Percentiles rank a stretch among this genome's conserved stretches.
These are phyloP conservation scores for Fusarium odoratissimum DNA, from an alignment of 2,329 filamentous ascomycete genomes.

Conservation along the genomic window DNA sequence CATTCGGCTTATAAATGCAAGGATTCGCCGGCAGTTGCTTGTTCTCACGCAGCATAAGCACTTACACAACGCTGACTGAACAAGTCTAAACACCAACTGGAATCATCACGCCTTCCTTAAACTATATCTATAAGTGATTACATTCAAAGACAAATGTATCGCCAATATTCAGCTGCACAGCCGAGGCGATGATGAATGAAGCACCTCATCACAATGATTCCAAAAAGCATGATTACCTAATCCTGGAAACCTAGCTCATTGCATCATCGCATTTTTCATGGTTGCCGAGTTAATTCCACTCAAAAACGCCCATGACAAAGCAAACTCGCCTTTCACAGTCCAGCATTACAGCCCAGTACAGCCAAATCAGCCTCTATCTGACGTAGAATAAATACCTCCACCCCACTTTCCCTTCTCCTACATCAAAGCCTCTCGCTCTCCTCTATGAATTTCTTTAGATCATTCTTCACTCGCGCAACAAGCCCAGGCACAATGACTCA, in stretches of 20 bases:
- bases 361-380: slow-evolving; percentile 7
- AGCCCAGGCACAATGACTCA: slow-evolving; percentile 80
- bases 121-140: background rate
- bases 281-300: slow-evolving; percentile 20
- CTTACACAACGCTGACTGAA: background rate
- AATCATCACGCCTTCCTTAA: background rate
- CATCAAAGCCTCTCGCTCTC: slow-evolving; percentile 12
- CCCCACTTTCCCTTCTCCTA: slow-evolving; percentile 7
- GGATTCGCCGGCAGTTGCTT: background rate
- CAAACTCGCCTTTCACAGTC: slow-evolving; percentile 16
- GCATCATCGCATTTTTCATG: slow-evolving; percentile 40
- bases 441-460: slow-evolving; percentile 74
- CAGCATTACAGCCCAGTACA: slow-evolving; percentile 1
- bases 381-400: slow-evolving; percentile 36
- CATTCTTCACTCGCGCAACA: slow-evolving; percentile 73
- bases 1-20: background rate
- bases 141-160: background rate
- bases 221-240: slow-evolving; percentile 27
- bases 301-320: slow-evolving; percentile 33
- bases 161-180: background rate
- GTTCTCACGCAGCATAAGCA: background rate
- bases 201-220: slow-evolving; percentile 2
- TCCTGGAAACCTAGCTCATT: slow-evolving; percentile 24
- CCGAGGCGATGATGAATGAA: background rate
- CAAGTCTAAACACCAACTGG: background rate